Conservation (phyloP, 169 alveolate species). For the Plasmodium cynomolgi region DNA sequence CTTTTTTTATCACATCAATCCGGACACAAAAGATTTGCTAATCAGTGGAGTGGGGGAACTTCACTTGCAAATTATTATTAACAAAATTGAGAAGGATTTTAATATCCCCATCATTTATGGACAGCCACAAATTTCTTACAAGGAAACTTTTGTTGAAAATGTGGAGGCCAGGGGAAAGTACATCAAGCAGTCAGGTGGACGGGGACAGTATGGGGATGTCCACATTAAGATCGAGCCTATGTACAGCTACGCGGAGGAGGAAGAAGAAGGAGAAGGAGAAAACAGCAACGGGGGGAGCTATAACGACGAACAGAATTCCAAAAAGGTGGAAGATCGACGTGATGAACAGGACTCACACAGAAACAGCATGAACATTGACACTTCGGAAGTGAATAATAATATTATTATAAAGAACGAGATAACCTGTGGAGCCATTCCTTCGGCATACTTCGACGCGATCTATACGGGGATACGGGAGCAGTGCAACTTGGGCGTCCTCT, state of each 20-base stretch:
- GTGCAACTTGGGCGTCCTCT: constrained; percentile 84
- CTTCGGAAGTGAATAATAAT: constrained; percentile 73
- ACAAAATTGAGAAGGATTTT: constrained; percentile 93
- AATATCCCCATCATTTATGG: constrained; percentile 89
- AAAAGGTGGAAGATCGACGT: not conserved
- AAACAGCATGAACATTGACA: constrained; percentile 68
- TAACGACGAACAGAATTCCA: not conserved
- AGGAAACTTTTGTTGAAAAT: constrained; percentile 85
- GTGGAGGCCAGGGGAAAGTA: constrained; percentile 86
- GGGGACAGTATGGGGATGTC: constrained; percentile 92
- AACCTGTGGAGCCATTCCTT: constrained; percentile 90
- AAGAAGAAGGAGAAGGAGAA: constrained; percentile 16
- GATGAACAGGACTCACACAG: not conserved
- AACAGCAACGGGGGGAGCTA: not conserved
- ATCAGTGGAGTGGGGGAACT: constrained; percentile 96
- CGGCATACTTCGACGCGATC: constrained; percentile 87
- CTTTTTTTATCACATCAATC: constrained; percentile 81
- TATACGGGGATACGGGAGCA: constrained; percentile 86
- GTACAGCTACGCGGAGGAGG: constrained; percentile 85
- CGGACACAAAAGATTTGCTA: constrained; percentile 89
- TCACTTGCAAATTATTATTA: constrained; percentile 94
- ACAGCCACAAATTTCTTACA: constrained; percentile 93
- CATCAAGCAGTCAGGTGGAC: constrained; percentile 91
- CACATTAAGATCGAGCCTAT: constrained; percentile 86
- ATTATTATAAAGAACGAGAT: constrained; percentile 84